A percentile compares a stretch with the other conserved stretches of the same genome.
Evolutionary conservation across 2,329 filamentous ascomycete species (phyloP).

Genomic region (Microsporum ferrugineum): DNA sequence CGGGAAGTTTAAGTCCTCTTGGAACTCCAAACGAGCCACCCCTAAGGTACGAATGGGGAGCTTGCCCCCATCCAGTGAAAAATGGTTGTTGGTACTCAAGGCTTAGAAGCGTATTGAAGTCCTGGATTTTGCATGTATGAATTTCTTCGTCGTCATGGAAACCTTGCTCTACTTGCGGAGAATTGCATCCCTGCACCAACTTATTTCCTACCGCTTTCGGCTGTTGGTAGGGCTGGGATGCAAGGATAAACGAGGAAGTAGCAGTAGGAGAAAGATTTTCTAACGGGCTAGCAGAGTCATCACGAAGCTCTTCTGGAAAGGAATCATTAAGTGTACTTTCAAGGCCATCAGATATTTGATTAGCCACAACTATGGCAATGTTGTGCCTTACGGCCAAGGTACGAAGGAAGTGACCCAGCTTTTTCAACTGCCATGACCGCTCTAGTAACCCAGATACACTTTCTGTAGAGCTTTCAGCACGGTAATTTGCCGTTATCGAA

Average conservation of each 20-base stretch:
- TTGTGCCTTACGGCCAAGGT: slow-evolving; percentile 61
- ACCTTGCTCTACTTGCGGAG: background rate
- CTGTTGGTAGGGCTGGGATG: background rate
- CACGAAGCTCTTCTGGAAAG: slow-evolving; percentile 5
- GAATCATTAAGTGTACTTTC: slow-evolving; percentile 20
- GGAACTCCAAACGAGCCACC: background rate
- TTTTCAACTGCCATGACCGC: slow-evolving; percentile 63
- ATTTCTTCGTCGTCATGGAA: background rate
- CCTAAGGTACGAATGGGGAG: slow-evolving; percentile 14
- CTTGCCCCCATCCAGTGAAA: slow-evolving; percentile 90
- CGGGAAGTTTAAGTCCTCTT: slow-evolving; percentile 57
- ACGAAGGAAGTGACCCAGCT: slow-evolving; percentile 61
- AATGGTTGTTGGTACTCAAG: slow-evolving; percentile 86
- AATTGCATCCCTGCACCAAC: background rate
- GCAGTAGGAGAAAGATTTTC: background rate
- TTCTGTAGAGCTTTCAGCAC: slow-evolving; percentile 55
- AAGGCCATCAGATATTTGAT: slow-evolving; percentile 91
- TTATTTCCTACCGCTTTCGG: background rate
- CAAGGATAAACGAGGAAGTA: background rate
- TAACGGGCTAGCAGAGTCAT: background rate
- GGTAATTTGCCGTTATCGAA: slow-evolving; percentile 89
- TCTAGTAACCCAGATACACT: slow-evolving; percentile 51
- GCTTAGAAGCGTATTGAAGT: slow-evolving; percentile 47
- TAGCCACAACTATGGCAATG: slow-evolving; percentile 80
- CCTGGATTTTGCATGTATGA: slow-evolving; percentile 23